Evolutionary conservation across 768 basidiomycete species (phyloP).

Genomic region (Boletus insuetus): DNA sequence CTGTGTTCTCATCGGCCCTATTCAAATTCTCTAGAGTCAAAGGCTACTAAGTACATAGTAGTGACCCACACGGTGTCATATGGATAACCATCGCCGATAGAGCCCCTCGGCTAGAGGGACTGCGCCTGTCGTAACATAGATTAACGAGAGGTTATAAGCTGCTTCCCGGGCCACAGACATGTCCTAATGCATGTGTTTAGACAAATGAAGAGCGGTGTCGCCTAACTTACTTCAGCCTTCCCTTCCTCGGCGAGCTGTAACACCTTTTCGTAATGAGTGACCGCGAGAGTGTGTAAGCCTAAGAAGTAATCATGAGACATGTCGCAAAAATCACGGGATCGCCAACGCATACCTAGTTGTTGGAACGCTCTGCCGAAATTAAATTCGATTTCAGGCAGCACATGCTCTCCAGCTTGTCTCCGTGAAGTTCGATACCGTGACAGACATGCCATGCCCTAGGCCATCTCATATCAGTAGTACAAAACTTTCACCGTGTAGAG

Average conservation of each 20-base stretch:
- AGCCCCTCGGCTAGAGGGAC: conserved; percentile 64
- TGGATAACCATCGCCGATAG: conserved; percentile 79
- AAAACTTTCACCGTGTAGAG: neutral
- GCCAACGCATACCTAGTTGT: conserved; percentile 1
- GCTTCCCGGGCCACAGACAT: conserved; percentile 11
- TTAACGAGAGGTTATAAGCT: conserved; percentile 65
- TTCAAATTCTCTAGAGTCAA: neutral
- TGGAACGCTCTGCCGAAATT: conserved; percentile 90
- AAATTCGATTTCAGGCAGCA: conserved; percentile 78
- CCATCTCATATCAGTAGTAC: neutral
- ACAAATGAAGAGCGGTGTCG: neutral
- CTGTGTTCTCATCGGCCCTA: neutral
- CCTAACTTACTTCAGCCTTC: conserved; percentile 1
- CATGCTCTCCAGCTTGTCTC: conserved; percentile 36
- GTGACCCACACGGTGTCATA: conserved; percentile 38
- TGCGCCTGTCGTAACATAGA: conserved; percentile 79
- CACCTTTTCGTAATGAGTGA: conserved; percentile 79
- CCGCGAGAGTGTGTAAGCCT: conserved; percentile 83
- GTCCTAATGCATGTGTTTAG: neutral
- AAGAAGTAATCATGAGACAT: neutral
- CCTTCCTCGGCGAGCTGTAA: conserved; percentile 55
- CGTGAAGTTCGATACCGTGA: conserved; percentile 74
- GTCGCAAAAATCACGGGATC: neutral
- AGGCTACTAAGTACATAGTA: neutral
- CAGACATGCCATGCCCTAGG: conserved; percentile 82